phyloP scores from a whole-genome alignment of 2,329 filamentous ascomycete genomes.

The Fusarium metavorans region DNA sequence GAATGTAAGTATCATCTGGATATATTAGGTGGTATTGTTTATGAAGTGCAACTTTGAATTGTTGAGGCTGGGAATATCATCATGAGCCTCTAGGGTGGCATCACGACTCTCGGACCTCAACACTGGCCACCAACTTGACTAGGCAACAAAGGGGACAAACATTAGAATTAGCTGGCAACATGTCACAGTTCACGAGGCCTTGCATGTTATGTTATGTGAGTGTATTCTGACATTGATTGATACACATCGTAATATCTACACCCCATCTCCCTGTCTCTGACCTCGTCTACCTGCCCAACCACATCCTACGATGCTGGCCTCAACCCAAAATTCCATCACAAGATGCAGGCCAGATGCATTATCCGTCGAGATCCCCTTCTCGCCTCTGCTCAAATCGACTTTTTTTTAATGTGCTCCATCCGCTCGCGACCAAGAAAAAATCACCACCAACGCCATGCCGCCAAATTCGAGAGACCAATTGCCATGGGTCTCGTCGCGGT shows the following conservation, averaged over 20 bases:
- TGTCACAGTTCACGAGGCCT: not conserved
- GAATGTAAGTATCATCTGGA: not conserved
- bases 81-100: not conserved
- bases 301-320: not conserved
- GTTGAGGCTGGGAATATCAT: not conserved
- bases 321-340: not conserved
- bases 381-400: not conserved
- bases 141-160: not conserved
- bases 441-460: constrained; percentile 46
- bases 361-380: not conserved
- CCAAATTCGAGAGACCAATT: constrained; percentile 40
- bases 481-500: constrained; percentile 37
- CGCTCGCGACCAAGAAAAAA: constrained; percentile 34
- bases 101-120: not conserved
- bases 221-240: constrained; percentile 25
- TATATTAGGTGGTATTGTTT: not conserved
- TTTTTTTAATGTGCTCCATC: constrained; percentile 16
- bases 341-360: not conserved
- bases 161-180: not conserved
- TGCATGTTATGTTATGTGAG: not conserved
- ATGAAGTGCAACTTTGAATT: not conserved
- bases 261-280: not conserved
- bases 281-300: not conserved
- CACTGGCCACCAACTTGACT: not conserved
- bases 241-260: constrained; percentile 20